A percentile compares a stretch with the other conserved stretches of the same genome.
Conservation (phyloP, 2,329 filamentous ascomycete species). For the Ophiostoma tasmaniense region DNA sequence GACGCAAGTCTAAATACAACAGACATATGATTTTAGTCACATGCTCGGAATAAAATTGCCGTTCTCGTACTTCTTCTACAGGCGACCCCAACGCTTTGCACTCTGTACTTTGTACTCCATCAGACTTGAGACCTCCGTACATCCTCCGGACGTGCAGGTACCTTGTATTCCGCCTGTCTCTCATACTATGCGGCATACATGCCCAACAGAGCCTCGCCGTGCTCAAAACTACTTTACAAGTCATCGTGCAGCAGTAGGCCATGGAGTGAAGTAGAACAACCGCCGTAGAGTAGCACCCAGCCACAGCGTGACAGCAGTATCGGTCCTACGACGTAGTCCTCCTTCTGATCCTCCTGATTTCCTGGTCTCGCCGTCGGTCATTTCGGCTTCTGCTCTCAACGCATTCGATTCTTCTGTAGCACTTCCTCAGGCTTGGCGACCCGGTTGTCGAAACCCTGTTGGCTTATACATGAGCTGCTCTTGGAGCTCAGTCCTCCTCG, state of each 20-base stretch:
- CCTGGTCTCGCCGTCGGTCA: neutral
- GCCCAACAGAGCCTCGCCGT: conserved; percentile 2
- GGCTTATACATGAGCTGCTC: neutral
- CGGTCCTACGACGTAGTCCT: neutral
- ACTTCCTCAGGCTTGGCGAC: neutral
- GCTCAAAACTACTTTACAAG: conserved; percentile 3
- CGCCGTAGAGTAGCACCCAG: neutral
- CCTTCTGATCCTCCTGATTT: neutral
- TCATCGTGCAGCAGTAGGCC: neutral
- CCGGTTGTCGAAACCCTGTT: neutral
- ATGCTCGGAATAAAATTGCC: neutral
- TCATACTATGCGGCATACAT: neutral
- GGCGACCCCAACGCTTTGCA: neutral
- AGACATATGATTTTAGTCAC: neutral
- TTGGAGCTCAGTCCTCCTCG: neutral
- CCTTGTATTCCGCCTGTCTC: neutral
- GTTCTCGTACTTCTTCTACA: neutral
- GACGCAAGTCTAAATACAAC: neutral
- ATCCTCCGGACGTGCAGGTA: neutral
- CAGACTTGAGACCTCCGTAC: neutral
- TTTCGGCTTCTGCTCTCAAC: neutral
- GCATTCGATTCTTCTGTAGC: neutral
- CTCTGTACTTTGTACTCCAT: neutral
- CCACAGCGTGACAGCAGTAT: neutral
- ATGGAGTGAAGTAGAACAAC: neutral